Evolutionary conservation across 78 protist genomes (phyloP).

Genomic region (Dictyostelium discoideum): DNA sequence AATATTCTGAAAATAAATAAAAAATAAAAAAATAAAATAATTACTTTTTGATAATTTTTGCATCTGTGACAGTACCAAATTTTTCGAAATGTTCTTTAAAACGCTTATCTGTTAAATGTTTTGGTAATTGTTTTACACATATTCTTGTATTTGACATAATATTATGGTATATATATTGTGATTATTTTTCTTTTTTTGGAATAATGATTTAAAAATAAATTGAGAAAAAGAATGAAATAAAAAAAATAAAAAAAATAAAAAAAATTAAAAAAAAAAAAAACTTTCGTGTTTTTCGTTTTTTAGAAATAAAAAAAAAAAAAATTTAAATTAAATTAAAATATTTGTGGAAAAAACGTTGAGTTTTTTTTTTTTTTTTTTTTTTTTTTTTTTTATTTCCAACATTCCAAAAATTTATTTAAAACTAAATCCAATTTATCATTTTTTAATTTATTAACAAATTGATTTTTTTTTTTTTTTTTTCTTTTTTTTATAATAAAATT

Average conservation of each 20-base stretch:
- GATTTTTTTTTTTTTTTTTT: no score
- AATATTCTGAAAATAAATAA: background rate
- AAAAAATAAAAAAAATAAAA: no score
- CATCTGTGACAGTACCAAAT: slow-evolving; percentile 73
- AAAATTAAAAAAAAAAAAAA: background rate
- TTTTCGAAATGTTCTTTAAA: slow-evolving; percentile 60
- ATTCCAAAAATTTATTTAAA: no score
- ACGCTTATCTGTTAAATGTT: slow-evolving; percentile 64
- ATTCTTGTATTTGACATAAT: slow-evolving; percentile 60
- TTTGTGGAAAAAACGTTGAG: background rate
- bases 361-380: no score
- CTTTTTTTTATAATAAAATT: no score
- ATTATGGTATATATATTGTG: background rate
- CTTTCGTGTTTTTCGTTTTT: background rate
- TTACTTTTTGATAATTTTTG: slow-evolving; percentile 69
- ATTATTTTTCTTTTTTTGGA: background rate
- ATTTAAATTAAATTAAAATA: background rate
- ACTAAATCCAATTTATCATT: no score
- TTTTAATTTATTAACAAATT: no score
- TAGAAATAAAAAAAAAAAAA: background rate
- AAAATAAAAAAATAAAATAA: background rate
- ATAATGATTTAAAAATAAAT: no score
- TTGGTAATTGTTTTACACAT: slow-evolving; percentile 71
- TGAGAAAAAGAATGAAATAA: background rate
- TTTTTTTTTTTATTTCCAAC: no score